A percentile compares a stretch with the other conserved stretches of the same genome.
Evolutionary conservation across 306 rosid species (phyloP).

Genomic region (Biancaea sappan): DNA sequence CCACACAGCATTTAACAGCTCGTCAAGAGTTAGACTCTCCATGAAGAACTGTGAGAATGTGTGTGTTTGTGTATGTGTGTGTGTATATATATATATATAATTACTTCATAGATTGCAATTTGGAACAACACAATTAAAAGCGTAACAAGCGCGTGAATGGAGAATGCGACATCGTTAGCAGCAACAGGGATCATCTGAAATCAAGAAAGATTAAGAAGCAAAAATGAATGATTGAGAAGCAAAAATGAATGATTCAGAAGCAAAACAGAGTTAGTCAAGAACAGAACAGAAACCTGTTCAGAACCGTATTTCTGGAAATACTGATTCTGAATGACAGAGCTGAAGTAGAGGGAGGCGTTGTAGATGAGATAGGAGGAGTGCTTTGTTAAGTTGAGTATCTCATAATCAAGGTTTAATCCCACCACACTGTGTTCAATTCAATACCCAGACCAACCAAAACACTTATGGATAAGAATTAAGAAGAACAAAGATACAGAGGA

Average conservation of each 20-base stretch:
- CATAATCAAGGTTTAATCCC: constrained; percentile 80
- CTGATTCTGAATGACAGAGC: constrained; percentile 68
- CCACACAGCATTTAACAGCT: not conserved
- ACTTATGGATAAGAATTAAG: not conserved
- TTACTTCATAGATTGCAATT: constrained; percentile 43
- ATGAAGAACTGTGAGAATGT: not conserved
- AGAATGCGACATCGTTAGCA: constrained; percentile 76
- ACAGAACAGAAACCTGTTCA: constrained; percentile 53
- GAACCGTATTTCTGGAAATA: constrained; percentile 68
- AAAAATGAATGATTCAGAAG: not conserved
- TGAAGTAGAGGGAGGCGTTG: constrained; percentile 83
- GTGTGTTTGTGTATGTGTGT: no score
- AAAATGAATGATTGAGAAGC: not conserved
- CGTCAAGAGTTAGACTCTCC: no score
- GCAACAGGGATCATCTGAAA: constrained; percentile 92
- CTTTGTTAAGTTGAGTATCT: constrained; percentile 67
- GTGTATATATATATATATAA: no score
- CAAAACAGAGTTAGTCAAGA: no score
- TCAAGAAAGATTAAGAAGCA: no score
- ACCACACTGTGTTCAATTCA: constrained; percentile 64
- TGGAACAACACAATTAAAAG: constrained; percentile 28
- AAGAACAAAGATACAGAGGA: not conserved
- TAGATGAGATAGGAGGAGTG: constrained; percentile 75
- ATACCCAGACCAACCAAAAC: not conserved
- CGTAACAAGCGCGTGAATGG: constrained; percentile 36